phyloP scores from a whole-genome alignment of 352 stramenopile genomes.

The Phytophthora sojae region DNA sequence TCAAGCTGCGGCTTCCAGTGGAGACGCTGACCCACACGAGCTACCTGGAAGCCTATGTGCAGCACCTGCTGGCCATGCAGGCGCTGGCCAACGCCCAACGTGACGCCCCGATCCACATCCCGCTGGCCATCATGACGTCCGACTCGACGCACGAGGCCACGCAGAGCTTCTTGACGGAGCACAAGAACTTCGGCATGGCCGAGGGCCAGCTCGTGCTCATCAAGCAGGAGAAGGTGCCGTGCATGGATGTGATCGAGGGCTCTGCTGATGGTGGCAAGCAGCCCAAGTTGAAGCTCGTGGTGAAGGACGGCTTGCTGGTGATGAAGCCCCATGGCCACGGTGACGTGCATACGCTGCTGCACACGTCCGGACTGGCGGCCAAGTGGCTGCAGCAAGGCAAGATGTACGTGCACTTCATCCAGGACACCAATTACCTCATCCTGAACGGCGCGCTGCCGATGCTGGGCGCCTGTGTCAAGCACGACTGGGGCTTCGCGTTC shows the following conservation, averaged over 20 bases:
- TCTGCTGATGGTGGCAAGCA: constrained; percentile 25
- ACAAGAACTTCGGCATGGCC: constrained; percentile 96
- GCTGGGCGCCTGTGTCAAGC: constrained; percentile 87
- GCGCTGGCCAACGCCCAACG: constrained; percentile 36
- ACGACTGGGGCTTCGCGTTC: constrained; percentile 93
- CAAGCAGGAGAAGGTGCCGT: constrained; percentile 98
- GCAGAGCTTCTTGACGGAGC: constrained; percentile 84
- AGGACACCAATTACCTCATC: constrained; percentile 97
- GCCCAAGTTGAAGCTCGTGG: constrained; percentile 82
- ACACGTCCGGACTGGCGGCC: constrained; percentile 71
- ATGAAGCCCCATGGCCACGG: constrained; percentile 99
- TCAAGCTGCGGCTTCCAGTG: constrained; percentile 97
- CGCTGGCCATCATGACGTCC: constrained; percentile 98
- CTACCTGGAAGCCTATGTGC: constrained; percentile 95
- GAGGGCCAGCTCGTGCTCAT: constrained; percentile 94
- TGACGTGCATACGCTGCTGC: constrained; percentile 96
- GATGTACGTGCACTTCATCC: constrained; percentile 96
- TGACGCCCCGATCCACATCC: constrained; percentile 58
- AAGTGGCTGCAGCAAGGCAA: constrained; percentile 84
- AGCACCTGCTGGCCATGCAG: constrained; percentile 95
- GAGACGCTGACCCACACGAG: constrained; percentile 91
- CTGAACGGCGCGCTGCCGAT: constrained; percentile 92
- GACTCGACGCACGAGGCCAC: constrained; percentile 96
- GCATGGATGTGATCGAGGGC: constrained; percentile 53
- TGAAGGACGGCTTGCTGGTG: constrained; percentile 57